Base-by-base conservation (phyloP, 768 basidiomycete genomes). In the Lactarius psammicola region DNA sequence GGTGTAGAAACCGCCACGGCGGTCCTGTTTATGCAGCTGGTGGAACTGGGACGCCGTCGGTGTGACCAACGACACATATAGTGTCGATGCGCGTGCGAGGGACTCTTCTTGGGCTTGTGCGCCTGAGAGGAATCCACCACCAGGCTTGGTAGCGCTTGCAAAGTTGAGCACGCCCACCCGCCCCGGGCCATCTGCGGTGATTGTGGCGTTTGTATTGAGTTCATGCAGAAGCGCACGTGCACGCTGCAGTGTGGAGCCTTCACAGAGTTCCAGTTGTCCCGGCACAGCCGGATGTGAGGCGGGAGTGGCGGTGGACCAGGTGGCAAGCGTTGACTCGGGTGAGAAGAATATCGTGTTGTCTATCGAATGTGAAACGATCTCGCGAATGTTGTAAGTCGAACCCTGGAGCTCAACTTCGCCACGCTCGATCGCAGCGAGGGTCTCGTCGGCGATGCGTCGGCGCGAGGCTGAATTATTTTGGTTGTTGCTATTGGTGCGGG, bases 81-180 rank as follows among this genome's bases (percentile, higher is more conserved):
- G 76, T 6, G 87, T 88, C 13, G 89, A 90, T 5, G 89, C 84
- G 49, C 90, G 85, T 13, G 90, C 89, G 70, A 93, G 82, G 42
- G 86, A 87, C 74, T 93, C 90, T 74, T 93, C 91, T 71, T 93
- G 90, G 1, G 91, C 90, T 65, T 86, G 84, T 0, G 88, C 84
- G 18, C 90, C 91, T 62, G 75, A 80, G 64, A 83, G 80, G 75
- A 93, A 92, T 7, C 91, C 91, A 4, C 91, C 90, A 1, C 90
- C 90, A 1, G 88, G 87, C 42, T 85, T 84, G 59, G 82, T 87
- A 4, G 90, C 89, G 0, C 87, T 88, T 2, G 90, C 90, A 71
- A 92, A 92, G 72, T 87, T 92, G 33, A 92, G 82, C 18, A 92
- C 75, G 23, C 88, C 89, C 13, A 90, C 75, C 54, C 59, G 59